Evolutionary conservation across 2,329 filamentous ascomycete genomes (phyloP).

Genomic region (Exophiala lecanii-corni): DNA sequence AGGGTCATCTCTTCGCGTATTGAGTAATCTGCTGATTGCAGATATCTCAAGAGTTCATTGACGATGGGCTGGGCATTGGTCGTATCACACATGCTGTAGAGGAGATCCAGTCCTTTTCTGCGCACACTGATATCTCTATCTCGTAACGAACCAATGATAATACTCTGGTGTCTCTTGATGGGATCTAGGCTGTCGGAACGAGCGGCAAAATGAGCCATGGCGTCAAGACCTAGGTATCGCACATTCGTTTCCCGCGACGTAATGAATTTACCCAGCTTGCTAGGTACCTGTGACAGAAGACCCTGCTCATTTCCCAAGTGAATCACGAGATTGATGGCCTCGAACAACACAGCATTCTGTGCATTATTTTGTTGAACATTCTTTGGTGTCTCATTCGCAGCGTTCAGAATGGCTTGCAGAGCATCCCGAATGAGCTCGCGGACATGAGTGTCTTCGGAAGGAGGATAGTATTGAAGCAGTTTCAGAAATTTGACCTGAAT

Average conservation of each 20-base stretch:
- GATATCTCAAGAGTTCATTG: slow-evolving; percentile 84
- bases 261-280: slow-evolving; percentile 88
- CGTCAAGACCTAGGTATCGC: slow-evolving; percentile 88
- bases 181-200: slow-evolving; percentile 90
- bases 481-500: slow-evolving; percentile 91
- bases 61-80: slow-evolving; percentile 94
- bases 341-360: slow-evolving; percentile 94
- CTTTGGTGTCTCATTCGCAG: slow-evolving; percentile 89
- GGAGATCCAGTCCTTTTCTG: slow-evolving; percentile 86
- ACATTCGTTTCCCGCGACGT: slow-evolving; percentile 97
- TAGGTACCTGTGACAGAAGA: slow-evolving; percentile 93
- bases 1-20: slow-evolving; percentile 99
- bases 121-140: slow-evolving; percentile 96
- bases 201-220: slow-evolving; percentile 96
- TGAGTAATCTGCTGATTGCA: slow-evolving; percentile 94
- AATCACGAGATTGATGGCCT: slow-evolving; percentile 97
- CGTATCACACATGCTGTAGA: slow-evolving; percentile 99
- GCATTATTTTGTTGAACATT: slow-evolving; percentile 99
- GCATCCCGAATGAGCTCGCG: slow-evolving; percentile 89
- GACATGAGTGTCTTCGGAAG: slow-evolving; percentile 89
- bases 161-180: slow-evolving; percentile 95
- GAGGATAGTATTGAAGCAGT: slow-evolving; percentile 91
- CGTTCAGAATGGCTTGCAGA: slow-evolving; percentile 82
- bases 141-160: slow-evolving; percentile 89
- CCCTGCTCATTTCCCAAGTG: slow-evolving; percentile 92